Base-by-base conservation (phyloP, 306 rosid genomes). In the Pterocarpus macrocarpus region DNA sequence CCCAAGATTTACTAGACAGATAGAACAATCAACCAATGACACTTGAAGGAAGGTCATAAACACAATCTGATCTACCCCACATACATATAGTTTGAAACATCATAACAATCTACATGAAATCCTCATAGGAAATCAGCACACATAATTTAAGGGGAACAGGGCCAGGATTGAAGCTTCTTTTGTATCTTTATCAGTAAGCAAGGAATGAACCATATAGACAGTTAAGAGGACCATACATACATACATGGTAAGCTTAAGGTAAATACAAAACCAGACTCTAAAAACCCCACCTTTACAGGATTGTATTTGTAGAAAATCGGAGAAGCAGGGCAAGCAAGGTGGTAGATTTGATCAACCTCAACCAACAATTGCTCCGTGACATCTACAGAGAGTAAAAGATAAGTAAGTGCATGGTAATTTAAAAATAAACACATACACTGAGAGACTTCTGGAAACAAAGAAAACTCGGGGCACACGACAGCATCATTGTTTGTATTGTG, bases 311-410 rank as follows among this genome's bases (percentile, higher is more conserved):
- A 94, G 90, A 94, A 94, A 72, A 94, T 94, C 6, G 98, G 98
- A 71, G 98, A 94, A 57, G 98, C 98, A 0, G 98, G 98, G 86
- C 98, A 94, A 28, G 98, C 98, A 82, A 94, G 98, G 85, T 94
- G 98, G 88, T 94, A 92, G 73, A 94, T 94, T 83, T 79, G 98
- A 85, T 94, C 98, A 68, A 94, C 98, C 86, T 94, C 98, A 13
- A 92, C 71, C 92, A 92, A 82, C 86, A 94, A 83, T 65, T 92
- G 88, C 86, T 94, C 98, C 0, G 98, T 94, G 49, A 94, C 97
- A 81, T 94, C 98, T 94, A 73, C 57, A 78, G n/a, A n/a, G 65
- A 12, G 63, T 43, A 62, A 56, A 52, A 58, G 64, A 73, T 8
- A 73, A 78, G 34, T 38, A 44, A 52, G 68, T 53, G 13, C 83